Evolutionary conservation across 495 filamentous ascomycete genomes (phyloP).

Genomic region (Penicillium flavigenum): DNA sequence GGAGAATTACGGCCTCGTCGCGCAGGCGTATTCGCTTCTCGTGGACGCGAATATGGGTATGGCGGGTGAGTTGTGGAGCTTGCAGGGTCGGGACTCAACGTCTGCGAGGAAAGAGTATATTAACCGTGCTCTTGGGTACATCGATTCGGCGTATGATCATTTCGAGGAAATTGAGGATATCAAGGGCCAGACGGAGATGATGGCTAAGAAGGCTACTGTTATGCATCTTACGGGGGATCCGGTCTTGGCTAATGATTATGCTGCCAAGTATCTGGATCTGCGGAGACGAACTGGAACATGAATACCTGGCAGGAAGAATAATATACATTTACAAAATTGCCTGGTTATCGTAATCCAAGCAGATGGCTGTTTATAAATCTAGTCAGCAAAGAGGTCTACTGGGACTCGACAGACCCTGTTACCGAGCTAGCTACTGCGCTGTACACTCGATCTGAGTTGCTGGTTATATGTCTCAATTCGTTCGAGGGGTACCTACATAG

Average conservation of each 20-base stretch:
- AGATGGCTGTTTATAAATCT: too few species aligned
- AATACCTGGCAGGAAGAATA: not conserved
- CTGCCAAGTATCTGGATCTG: slow-evolving; percentile 65
- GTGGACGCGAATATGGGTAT: slow-evolving; percentile 83
- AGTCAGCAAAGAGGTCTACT: too few species aligned
- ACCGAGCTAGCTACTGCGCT: too few species aligned
- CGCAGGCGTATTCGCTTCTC: slow-evolving; percentile 68
- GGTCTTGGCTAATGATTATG: slow-evolving; percentile 70
- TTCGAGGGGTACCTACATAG: too few species aligned
- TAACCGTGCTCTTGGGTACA: slow-evolving; percentile 61
- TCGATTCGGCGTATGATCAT: slow-evolving; percentile 66
- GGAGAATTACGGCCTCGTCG: slow-evolving; percentile 63
- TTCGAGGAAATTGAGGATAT: slow-evolving; percentile 74
- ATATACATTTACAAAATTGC: not conserved
- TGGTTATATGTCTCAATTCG: too few species aligned
- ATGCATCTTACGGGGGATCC: slow-evolving; percentile 73
- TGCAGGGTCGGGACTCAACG: slow-evolving; percentile 24
- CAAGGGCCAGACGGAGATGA: slow-evolving; percentile 73
- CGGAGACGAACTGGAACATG: slow-evolving; percentile 34
- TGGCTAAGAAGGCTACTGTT: slow-evolving; percentile 82
- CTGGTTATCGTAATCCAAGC: not conserved
- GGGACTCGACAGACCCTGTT: too few species aligned
- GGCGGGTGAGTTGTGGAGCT: slow-evolving; percentile 54
- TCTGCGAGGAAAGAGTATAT: slow-evolving; percentile 56
- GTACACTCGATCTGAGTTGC: too few species aligned